Conservation (phyloP, 148 eudicot species). For the Rheum nobile region DNA sequence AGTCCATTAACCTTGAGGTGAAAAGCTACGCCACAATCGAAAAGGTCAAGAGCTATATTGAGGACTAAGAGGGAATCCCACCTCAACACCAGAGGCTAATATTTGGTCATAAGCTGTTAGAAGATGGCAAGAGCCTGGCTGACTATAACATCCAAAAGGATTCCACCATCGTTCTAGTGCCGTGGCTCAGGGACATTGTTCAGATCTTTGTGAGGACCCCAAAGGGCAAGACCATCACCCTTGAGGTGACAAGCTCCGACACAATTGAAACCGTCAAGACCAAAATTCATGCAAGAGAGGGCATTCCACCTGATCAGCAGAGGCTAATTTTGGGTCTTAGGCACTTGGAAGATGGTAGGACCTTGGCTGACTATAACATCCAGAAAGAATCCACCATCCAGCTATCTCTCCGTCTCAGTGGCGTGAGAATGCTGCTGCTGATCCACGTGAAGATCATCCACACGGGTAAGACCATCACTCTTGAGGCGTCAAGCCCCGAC, state of each 20-base stretch:
- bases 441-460: not conserved
- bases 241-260: not conserved
- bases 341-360: conserved; percentile 12
- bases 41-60: not conserved
- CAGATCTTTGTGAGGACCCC: conserved; percentile 11
- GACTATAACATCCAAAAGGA: conserved; percentile 9
- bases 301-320: conserved; percentile 15
- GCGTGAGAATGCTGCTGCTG: too few species aligned
- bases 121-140: not conserved
- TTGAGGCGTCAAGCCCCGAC: not conserved
- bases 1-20: not conserved
- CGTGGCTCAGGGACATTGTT: not conserved
- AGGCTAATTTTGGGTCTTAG: conserved; percentile 13
- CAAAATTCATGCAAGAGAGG: conserved; percentile 1
- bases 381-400: conserved; percentile 15
- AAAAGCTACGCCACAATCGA: not conserved
- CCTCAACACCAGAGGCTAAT: not conserved
- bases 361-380: conserved; percentile 18
- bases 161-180: conserved; percentile 4
- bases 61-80: not conserved
- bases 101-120: not conserved
- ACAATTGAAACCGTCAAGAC: not conserved
- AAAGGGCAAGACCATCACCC: conserved; percentile 4
- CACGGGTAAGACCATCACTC: not conserved
- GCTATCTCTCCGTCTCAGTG: conserved; percentile 10